Evolutionary conservation across 768 basidiomycete genomes (phyloP), one percentile per base, ranked within the genome.

Genomic region (Podaxis carcinomalis): DNA sequence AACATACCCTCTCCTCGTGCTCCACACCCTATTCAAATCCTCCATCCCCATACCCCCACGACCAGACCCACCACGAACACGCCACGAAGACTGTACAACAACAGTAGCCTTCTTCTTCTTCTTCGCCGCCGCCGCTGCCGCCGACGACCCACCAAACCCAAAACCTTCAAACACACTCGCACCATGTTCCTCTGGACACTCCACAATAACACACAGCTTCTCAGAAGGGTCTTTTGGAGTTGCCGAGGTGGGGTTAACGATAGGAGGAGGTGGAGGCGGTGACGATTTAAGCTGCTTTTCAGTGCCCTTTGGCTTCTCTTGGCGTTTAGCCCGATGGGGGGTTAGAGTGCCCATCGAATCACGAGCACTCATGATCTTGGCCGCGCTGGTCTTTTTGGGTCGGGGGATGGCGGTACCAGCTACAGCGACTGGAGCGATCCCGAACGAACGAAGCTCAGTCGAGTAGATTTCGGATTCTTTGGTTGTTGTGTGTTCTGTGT

Each of bases 151-250:
- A 7, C 62, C 59, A 46, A 68, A 50, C 1, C 69, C 69, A 58
- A 69, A 72, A 23, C 70, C 70, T 52, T 69, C 70, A n/a, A 65
- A 63, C 27, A 67, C 66, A 5, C 68, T 65, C 7, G 59, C 46
- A 11, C 71, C 68, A 53, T 70, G 70, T 57, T 77, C 75, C 23
- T 75, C 72, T 14, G 73, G 72, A 52, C 70, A 68, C 66, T 77
- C 75, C 13, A 74, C 69, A 57, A 77, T 75, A 36, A 72, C 66
- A 27, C 67, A 68, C 4, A 75, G 65, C 46, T 67, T 62, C 39
- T 67, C 68, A 3, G 62, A 14, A 7, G 54, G 42, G 37, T 65
- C 51, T 32, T 60, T 46, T 32, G 40, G 59, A 23, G 49, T 63
- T 53, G 49, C 64, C 23, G 63, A 62, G 4, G 64, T 49, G 0